phyloP scores from a whole-genome alignment of 2,329 filamentous ascomycete genomes.

The Knufia petricola region DNA sequence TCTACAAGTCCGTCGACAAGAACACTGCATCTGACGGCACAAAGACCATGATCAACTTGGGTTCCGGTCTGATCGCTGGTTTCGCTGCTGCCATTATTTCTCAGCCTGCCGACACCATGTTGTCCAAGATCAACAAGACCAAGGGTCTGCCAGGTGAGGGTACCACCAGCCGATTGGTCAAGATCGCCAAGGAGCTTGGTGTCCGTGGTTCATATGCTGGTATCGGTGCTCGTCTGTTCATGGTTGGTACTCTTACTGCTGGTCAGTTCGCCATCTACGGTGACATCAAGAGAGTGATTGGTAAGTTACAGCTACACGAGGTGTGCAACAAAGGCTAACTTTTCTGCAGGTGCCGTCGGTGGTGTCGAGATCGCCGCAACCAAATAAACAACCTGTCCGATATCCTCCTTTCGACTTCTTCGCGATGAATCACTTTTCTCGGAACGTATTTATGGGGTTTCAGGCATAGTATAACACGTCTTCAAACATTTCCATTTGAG shows the following conservation, averaged over 20 bases:
- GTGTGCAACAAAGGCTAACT: conserved; percentile 57
- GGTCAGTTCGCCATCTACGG: conserved; percentile 88
- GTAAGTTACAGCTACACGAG: conserved; percentile 14
- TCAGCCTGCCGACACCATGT: conserved; percentile 87
- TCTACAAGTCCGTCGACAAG: conserved; percentile 65
- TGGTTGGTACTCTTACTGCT: conserved; percentile 65
- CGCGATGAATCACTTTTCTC: neutral
- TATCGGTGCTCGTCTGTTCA: conserved; percentile 70
- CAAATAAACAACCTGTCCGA: conserved; percentile 29
- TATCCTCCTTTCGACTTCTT: neutral
- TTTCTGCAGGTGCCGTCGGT: conserved; percentile 55
- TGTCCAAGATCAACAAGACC: conserved; percentile 94
- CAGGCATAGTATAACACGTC: neutral
- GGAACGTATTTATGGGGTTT: conserved; percentile 8
- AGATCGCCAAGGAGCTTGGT: conserved; percentile 81
- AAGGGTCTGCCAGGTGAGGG: conserved; percentile 78
- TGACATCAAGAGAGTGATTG: conserved; percentile 35
- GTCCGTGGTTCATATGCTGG: conserved; percentile 67
- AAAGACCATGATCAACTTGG: conserved; percentile 75
- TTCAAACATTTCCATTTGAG: neutral
- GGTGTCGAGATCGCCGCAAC: conserved; percentile 57
- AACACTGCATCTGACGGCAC: conserved; percentile 53
- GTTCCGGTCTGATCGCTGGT: conserved; percentile 75
- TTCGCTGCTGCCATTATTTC: conserved; percentile 81
- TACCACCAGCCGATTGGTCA: conserved; percentile 68